Evolutionary conservation across 2,329 filamentous ascomycete species (phyloP).

Genomic region (Septoria petroselini): DNA sequence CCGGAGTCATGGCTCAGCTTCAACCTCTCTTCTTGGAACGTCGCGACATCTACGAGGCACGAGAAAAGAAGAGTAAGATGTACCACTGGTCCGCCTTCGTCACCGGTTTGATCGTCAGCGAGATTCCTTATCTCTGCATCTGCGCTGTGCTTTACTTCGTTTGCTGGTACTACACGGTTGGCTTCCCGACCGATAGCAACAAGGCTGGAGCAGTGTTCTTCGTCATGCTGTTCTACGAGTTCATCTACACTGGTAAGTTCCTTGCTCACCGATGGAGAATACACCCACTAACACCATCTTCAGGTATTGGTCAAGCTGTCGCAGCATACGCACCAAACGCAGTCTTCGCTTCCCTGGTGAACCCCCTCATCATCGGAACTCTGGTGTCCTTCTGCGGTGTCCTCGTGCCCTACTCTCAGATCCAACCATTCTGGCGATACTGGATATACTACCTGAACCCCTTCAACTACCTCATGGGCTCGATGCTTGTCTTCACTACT

Average conservation of each 20-base stretch:
- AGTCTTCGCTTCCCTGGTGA: conserved; percentile 47
- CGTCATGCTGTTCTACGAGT: conserved; percentile 56
- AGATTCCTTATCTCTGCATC: conserved; percentile 64
- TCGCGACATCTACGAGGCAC: conserved; percentile 57
- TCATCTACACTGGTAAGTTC: conserved; percentile 45
- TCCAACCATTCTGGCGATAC: conserved; percentile 40
- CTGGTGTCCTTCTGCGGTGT: conserved; percentile 39
- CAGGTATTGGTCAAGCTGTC: conserved; percentile 56
- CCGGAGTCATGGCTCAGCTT: conserved; percentile 55
- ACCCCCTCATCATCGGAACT: conserved; percentile 38
- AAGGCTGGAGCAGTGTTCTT: conserved; percentile 50
- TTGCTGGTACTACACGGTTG: conserved; percentile 37
- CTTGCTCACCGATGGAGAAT: not conserved
- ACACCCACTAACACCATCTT: not conserved
- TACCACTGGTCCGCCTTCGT: conserved; percentile 75
- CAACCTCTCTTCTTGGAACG: conserved; percentile 60
- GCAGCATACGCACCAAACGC: conserved; percentile 46
- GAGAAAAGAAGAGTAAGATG: conserved; percentile 62
- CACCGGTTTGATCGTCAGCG: conserved; percentile 65
- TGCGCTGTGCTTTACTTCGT: conserved; percentile 55
- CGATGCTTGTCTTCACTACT: conserved; percentile 41
- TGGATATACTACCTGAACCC: conserved; percentile 45
- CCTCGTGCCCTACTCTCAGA: conserved; percentile 37
- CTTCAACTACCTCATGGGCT: conserved; percentile 45
- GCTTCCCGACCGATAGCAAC: conserved; percentile 44